Base-by-base conservation (phyloP, 1,284 basidiomycete species). In the Cutaneotrichosporon sp. region DNA sequence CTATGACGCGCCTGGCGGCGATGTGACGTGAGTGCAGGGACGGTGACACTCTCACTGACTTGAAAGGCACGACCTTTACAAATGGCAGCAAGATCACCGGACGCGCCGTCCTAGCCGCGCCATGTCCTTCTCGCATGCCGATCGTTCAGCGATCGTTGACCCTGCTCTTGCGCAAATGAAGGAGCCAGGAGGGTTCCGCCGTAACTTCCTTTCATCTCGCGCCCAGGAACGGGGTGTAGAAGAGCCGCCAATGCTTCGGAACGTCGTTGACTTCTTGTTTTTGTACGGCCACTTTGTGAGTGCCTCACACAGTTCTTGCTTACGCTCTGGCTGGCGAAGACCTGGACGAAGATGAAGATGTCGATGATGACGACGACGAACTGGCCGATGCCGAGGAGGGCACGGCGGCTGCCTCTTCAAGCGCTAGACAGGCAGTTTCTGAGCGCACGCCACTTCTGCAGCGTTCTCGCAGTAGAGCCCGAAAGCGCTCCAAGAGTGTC, bases 251-350 rank as follows among this genome's bases (percentile, higher is more conserved):
- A 81, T 89, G 66, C 77, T 87, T 13, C 83, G 85, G 64, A 91
- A 88, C 67, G 93, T 96, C 60, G 86, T 96, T 61, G 92, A 96
- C 66, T 97, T 96, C 68, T 76, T 97, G 47, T 88, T 87, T 64
- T 80, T 96, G 26, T 96, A 90, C 65, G 92, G 92, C 7, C 92
- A 96, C 72, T 96, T 94, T 68, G 91, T 91, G 63, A 78, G 90
- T 7, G 15, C 15, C 1, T 8, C 3, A 1, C 4, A 4, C 13
- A 8, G 2, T 10, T 15, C 5, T 51, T 55, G 21, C 56, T 51
- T 12, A 39, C 35, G 2, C 17, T 33, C 62, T 92, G 90, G 90
- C 90, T 35, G 91, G 91, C 67, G 92, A 96, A 79, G 91, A 96
- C 62, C 80, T 96, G 2, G 90, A 93, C 65, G 91, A 94, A 67